Conservation (phyloP, 2,329 filamentous ascomycete species). For the Trichocomaceae sp. region DNA sequence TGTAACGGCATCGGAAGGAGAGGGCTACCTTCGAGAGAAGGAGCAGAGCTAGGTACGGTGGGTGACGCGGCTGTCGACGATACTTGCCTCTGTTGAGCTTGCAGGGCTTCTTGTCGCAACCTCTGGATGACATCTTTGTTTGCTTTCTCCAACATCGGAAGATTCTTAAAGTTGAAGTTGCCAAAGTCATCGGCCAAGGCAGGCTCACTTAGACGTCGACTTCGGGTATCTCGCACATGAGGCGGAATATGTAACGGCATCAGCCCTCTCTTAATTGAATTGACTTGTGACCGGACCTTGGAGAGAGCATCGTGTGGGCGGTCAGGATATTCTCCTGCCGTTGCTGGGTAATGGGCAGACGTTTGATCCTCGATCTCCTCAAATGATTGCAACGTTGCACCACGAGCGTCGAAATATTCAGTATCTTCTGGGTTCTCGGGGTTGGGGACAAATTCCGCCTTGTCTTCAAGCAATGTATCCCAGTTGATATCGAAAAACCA, state of each 20-base stretch:
- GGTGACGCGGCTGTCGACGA: slow-evolving; percentile 24
- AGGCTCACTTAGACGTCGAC: slow-evolving; percentile 82
- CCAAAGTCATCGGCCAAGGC: slow-evolving; percentile 88
- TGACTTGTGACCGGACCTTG: slow-evolving; percentile 78
- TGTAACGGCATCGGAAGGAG: slow-evolving; percentile 73
- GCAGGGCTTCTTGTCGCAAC: slow-evolving; percentile 82
- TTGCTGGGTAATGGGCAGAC: slow-evolving; percentile 63
- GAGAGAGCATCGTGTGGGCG: slow-evolving; percentile 92
- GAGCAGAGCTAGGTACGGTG: slow-evolving; percentile 48
- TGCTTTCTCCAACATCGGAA: slow-evolving; percentile 92
- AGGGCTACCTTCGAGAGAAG: slow-evolving; percentile 77
- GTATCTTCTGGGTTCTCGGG: slow-evolving; percentile 94
- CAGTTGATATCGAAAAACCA: slow-evolving; percentile 88
- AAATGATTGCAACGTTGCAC: slow-evolving; percentile 86
- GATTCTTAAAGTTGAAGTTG: slow-evolving; percentile 92
- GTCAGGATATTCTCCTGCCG: slow-evolving; percentile 73
- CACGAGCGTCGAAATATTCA: slow-evolving; percentile 91
- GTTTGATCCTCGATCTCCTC: slow-evolving; percentile 89
- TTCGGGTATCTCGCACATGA: slow-evolving; percentile 87
- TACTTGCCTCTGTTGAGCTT: slow-evolving; percentile 51
- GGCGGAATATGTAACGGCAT: slow-evolving; percentile 96
- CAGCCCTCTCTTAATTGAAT: slow-evolving; percentile 77
- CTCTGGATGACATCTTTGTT: slow-evolving; percentile 99
- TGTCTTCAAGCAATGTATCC: slow-evolving; percentile 86
- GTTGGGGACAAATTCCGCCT: slow-evolving; percentile 89